Percentiles rank a stretch among this genome's conserved stretches.
Evolutionary conservation across 2,329 filamentous ascomycete genomes (phyloP).

Genomic region (Xylariales sp.): DNA sequence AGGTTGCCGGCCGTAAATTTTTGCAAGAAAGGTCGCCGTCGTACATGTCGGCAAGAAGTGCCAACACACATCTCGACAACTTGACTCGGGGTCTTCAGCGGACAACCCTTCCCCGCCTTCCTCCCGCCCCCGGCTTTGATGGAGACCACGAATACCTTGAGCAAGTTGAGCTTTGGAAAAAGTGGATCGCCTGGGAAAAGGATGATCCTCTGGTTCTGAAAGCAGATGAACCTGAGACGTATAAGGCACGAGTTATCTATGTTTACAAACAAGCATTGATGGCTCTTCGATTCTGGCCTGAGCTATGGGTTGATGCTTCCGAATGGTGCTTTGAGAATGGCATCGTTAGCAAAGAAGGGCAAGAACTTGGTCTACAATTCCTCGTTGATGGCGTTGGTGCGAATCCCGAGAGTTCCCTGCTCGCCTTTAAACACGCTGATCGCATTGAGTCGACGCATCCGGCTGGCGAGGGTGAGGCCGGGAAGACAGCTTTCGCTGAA

Average conservation of each 20-base stretch:
- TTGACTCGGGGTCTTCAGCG: constrained; percentile 73
- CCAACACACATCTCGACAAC: constrained; percentile 86
- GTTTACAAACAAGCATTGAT: constrained; percentile 92
- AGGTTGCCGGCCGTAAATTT: constrained; percentile 88
- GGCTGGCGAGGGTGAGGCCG: constrained; percentile 71
- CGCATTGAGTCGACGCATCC: constrained; percentile 76
- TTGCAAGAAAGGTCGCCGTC: constrained; percentile 87
- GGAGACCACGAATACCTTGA: constrained; percentile 79
- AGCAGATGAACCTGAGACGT: constrained; percentile 71
- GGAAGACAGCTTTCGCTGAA: constrained; percentile 69
- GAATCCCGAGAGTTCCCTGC: constrained; percentile 88
- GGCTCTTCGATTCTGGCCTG: constrained; percentile 89
- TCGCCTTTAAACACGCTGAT: constrained; percentile 87
- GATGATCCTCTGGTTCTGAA: constrained; percentile 84
- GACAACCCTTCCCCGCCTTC: constrained; percentile 73
- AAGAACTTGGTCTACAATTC: constrained; percentile 65
- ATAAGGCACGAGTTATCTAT: constrained; percentile 77
- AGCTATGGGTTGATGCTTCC: constrained; percentile 92
- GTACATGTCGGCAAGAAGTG: constrained; percentile 94
- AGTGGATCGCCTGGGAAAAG: constrained; percentile 94
- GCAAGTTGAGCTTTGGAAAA: constrained; percentile 86
- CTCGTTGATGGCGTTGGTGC: constrained; percentile 77
- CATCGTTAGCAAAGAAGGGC: constrained; percentile 53
- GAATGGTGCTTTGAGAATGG: constrained; percentile 86
- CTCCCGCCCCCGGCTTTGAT: constrained; percentile 80